Conservation (phyloP, 2,329 filamentous ascomycete genomes). For the Fusarium lyarnte region DNA sequence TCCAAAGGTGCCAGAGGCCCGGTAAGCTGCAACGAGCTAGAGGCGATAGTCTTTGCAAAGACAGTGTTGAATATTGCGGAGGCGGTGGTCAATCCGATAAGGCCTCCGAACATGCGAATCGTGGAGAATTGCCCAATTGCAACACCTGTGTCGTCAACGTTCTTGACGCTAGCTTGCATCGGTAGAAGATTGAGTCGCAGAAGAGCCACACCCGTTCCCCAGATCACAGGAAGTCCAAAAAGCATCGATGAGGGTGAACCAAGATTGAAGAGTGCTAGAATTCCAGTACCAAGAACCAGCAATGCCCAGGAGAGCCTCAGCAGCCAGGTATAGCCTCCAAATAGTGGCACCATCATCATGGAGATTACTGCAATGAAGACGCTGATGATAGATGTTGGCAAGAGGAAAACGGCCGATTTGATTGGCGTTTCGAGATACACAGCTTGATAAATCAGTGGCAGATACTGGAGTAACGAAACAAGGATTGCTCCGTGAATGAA, state of each 20-base stretch:
- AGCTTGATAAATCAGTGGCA: constrained; percentile 7
- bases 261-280: not conserved
- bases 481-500: constrained; percentile 11
- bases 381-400: not conserved
- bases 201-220: constrained; percentile 9
- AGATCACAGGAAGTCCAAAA: constrained; percentile 5
- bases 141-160: constrained; percentile 1
- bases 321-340: constrained; percentile 13
- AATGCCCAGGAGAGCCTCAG: constrained; percentile 2
- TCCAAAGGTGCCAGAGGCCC: not conserved
- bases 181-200: constrained; percentile 5
- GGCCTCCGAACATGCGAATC: constrained; percentile 6
- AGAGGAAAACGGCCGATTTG: constrained; percentile 1
- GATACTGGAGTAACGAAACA: constrained; percentile 6
- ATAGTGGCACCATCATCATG: constrained; percentile 19
- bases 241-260: not conserved
- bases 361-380: constrained; percentile 9
- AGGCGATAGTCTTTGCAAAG: not conserved
- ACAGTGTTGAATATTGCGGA: constrained; percentile 18
- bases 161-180: constrained; percentile 16
- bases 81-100: not conserved
- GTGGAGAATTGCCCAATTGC: constrained; percentile 14
- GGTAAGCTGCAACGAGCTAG: not conserved
- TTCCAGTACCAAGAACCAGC: not conserved
- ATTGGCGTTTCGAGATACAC: constrained; percentile 12